Evolutionary conservation across 2,329 filamentous ascomycete genomes (phyloP).

Genomic region (Colletotrichum sp.): DNA sequence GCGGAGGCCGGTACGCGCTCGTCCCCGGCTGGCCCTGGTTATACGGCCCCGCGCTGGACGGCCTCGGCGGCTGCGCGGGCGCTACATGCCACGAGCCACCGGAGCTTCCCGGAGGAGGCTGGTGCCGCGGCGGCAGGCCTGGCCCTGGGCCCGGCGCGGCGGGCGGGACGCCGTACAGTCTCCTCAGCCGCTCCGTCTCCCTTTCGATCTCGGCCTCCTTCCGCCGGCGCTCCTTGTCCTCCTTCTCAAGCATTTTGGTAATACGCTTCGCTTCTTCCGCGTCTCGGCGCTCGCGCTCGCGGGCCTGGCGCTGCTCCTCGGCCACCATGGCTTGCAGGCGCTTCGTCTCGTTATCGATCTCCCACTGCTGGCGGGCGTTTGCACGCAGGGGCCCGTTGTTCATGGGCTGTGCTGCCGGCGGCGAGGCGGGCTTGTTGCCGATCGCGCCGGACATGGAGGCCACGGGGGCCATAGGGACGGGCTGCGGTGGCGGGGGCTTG

Average conservation of each 20-base stretch:
- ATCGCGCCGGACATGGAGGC: constrained; percentile 48
- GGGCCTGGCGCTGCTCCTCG: constrained; percentile 55
- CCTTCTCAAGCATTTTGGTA: constrained; percentile 69
- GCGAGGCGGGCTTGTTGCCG: constrained; percentile 27
- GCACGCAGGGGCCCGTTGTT: constrained; percentile 30
- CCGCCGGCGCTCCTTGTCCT: constrained; percentile 64
- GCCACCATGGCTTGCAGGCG: constrained; percentile 65
- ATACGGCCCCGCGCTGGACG: constrained; percentile 12
- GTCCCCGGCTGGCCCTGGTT: constrained; percentile 1
- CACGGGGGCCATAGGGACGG: constrained; percentile 5
- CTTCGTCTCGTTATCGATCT: constrained; percentile 78
- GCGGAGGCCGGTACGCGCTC: constrained; percentile 25
- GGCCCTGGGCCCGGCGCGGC: constrained; percentile 41
- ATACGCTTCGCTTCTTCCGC: constrained; percentile 56
- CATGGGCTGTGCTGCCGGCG: constrained; percentile 22
- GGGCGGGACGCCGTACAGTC: constrained; percentile 64
- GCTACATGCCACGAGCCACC: constrained; percentile 1
- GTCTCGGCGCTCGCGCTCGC: constrained; percentile 60
- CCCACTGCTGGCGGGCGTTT: constrained; percentile 38
- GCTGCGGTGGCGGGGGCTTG: constrained; percentile 35
- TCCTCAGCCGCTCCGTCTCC: constrained; percentile 82
- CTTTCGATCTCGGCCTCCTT: constrained; percentile 68
- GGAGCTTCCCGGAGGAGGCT: background rate
- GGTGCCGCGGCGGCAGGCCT: constrained; percentile 33
- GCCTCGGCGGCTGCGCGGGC: constrained; percentile 23